Conservation (phyloP, 2,329 filamentous ascomycete genomes). For the Fusarium tuaranense region DNA sequence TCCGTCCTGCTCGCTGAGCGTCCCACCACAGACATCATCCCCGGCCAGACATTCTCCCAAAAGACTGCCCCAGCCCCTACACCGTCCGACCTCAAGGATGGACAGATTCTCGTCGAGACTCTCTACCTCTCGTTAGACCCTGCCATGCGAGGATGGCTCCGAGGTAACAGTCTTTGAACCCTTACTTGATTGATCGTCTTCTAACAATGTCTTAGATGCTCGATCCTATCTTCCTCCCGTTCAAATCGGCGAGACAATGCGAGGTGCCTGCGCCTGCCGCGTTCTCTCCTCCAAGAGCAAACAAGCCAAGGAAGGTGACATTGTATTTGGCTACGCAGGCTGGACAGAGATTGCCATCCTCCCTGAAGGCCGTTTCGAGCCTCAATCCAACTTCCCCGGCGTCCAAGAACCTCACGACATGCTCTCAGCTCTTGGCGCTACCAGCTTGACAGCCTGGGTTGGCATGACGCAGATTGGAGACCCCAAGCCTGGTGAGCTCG, state of each 20-base stretch:
- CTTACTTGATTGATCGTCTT: neutral
- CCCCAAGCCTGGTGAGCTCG: slow-evolving; percentile 76
- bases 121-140: slow-evolving; percentile 79
- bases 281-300: slow-evolving; percentile 70
- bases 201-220: slow-evolving; percentile 47
- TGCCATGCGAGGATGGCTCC: slow-evolving; percentile 81
- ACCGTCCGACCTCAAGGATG: slow-evolving; percentile 68
- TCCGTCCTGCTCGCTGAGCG: slow-evolving; percentile 73
- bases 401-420: slow-evolving; percentile 66
- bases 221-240: slow-evolving; percentile 77
- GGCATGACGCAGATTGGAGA: slow-evolving; percentile 77
- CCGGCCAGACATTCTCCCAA: slow-evolving; percentile 72
- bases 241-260: slow-evolving; percentile 76
- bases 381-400: slow-evolving; percentile 54
- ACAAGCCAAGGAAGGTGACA: slow-evolving; percentile 66
- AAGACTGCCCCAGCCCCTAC: slow-evolving; percentile 64
- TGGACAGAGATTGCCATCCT: slow-evolving; percentile 77
- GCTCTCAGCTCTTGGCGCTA: slow-evolving; percentile 72
- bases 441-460: slow-evolving; percentile 81
- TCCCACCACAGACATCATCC: slow-evolving; percentile 69
- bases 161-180: slow-evolving; percentile 51
- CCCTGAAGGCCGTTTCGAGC: slow-evolving; percentile 61
- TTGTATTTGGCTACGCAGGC: slow-evolving; percentile 66
- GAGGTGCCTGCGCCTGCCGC: slow-evolving; percentile 69
- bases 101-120: slow-evolving; percentile 70